Evolutionary conservation across 768 basidiomycete species (phyloP).

Genomic region (Tulasnella sp.): DNA sequence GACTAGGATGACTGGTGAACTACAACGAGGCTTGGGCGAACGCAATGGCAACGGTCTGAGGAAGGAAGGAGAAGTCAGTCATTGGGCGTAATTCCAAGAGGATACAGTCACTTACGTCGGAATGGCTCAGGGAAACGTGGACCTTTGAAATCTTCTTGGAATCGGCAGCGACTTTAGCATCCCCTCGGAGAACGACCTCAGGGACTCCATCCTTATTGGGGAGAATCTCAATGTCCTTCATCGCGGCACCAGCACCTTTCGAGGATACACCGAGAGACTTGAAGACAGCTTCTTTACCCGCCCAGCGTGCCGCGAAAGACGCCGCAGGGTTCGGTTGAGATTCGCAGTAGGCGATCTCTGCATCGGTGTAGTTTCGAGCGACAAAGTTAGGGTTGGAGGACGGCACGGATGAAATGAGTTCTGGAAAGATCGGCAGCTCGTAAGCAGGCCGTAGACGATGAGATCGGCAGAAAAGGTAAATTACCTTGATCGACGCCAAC

Average conservation of each 20-base stretch:
- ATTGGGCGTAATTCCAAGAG: not conserved
- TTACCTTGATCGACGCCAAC: conserved; percentile 86
- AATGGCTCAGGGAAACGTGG: conserved; percentile 84
- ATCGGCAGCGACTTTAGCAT: conserved; percentile 65
- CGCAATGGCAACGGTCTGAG: conserved; percentile 73
- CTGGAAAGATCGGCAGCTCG: conserved; percentile 34
- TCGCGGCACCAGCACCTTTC: conserved; percentile 86
- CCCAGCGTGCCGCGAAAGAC: conserved; percentile 96
- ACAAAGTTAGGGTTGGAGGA: conserved; percentile 83
- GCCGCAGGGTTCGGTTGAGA: conserved; percentile 78
- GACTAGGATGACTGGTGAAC: not conserved
- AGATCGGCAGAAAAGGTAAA: conserved; percentile 23
- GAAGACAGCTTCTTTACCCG: conserved; percentile 94
- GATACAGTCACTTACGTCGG: conserved; percentile 53
- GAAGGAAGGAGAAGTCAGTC: conserved; percentile 4
- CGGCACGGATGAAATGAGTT: conserved; percentile 87
- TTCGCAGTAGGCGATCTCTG: conserved; percentile 78
- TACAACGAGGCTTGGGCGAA: conserved; percentile 64
- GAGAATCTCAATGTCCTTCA: conserved; percentile 96
- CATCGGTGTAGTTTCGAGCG: conserved; percentile 84
- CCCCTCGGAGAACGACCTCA: conserved; percentile 65
- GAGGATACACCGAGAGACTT: conserved; percentile 86
- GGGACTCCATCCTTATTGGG: conserved; percentile 72
- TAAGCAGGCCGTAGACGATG: not conserved
- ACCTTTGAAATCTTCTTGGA: conserved; percentile 65